Evolutionary conservation across 306 rosid species (phyloP).

Genomic region (Fragaria ananassa): DNA sequence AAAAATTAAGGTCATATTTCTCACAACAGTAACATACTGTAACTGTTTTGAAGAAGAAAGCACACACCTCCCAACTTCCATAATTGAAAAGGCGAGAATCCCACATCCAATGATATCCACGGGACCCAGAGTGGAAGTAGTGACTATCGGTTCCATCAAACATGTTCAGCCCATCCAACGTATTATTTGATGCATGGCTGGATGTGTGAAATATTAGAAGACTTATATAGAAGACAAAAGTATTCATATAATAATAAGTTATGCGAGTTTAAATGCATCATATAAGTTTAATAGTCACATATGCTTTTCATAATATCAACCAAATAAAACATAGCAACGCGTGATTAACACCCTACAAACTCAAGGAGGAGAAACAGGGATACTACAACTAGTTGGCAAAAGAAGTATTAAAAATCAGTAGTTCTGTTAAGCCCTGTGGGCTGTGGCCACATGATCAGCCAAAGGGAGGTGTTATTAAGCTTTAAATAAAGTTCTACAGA

Average conservation of each 20-base stretch:
- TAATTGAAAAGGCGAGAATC: slow-evolving; percentile 99
- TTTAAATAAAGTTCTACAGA: background rate
- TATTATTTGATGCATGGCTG: slow-evolving; percentile 91
- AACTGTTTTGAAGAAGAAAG: slow-evolving; percentile 18
- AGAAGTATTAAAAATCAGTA: background rate
- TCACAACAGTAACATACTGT: background rate
- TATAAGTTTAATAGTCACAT: background rate
- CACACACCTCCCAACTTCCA: slow-evolving; percentile 98
- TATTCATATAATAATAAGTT: background rate
- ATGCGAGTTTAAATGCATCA: background rate
- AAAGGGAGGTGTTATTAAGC: slow-evolving; percentile 2
- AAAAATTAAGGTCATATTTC: background rate
- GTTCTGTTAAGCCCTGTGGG: background rate
- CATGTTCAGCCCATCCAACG: slow-evolving; percentile 94
- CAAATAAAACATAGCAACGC: background rate
- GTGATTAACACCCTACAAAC: background rate
- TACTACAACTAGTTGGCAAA: background rate
- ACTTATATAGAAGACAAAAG: slow-evolving; percentile 26
- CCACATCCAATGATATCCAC: slow-evolving; percentile 99
- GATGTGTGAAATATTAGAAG: slow-evolving; percentile 28
- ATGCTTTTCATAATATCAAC: background rate
- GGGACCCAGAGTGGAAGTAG: slow-evolving; percentile 92
- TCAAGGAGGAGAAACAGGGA: background rate
- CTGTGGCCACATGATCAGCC: background rate
- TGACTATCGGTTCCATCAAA: slow-evolving; percentile 96